These are phyloP conservation scores for Wickerhamomyces hampshirensis DNA, from an alignment of 805 yeast species.

Conservation along the genomic window DNA sequence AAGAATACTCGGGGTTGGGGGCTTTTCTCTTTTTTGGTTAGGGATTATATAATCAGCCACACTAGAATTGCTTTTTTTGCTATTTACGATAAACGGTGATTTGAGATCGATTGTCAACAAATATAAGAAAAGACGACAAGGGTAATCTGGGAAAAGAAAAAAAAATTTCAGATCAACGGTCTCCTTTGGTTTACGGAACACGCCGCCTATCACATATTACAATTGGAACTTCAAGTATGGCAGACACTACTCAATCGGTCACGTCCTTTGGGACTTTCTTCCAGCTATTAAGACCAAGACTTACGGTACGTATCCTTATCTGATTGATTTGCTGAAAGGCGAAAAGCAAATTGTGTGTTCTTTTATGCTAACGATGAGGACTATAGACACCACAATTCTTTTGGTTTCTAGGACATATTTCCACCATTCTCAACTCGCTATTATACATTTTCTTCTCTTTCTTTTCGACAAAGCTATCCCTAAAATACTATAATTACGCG, in stretches of 20 bases:
- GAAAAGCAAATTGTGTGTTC: not conserved
- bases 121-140: too few relatives aligned
- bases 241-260: constrained; percentile 1
- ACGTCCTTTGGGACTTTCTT: constrained; percentile 14
- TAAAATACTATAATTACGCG: constrained; percentile 36
- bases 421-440: constrained; percentile 39
- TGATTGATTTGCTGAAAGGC: not conserved
- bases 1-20: too few relatives aligned
- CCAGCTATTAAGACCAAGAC: constrained; percentile 16
- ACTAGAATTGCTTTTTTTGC: too few relatives aligned
- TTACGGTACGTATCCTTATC: constrained; percentile 7
- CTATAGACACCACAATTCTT: constrained; percentile 54
- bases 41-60: too few relatives aligned
- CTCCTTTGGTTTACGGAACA: too few relatives aligned
- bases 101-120: too few relatives aligned
- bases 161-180: too few relatives aligned
- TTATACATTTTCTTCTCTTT: constrained; percentile 38
- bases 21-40: too few relatives aligned
- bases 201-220: too few relatives aligned
- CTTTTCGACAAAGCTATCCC: constrained; percentile 29
- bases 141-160: too few relatives aligned
- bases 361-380: constrained; percentile 10
- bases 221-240: too few relatives aligned
- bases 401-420: constrained; percentile 64
- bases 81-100: not conserved